Evolutionary conservation across 106 monocot genomes (phyloP).

Genomic region (Platanthera zijinensis): DNA sequence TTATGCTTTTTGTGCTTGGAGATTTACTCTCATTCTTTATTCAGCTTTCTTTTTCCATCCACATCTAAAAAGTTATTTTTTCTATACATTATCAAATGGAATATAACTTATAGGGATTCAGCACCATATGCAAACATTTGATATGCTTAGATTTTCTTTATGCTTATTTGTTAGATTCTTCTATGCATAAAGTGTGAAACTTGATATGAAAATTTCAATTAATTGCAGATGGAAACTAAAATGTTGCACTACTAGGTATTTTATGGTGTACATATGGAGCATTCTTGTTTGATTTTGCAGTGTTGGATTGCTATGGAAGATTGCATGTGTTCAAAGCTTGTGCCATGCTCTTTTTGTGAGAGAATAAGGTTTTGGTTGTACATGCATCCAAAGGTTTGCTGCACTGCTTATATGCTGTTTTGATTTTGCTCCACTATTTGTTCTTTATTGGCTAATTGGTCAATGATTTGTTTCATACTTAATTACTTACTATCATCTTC

Average conservation of each 20-base stretch:
- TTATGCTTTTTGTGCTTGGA: neutral
- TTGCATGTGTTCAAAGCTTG: constrained; percentile 83
- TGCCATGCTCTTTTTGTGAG: constrained; percentile 43
- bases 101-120: neutral
- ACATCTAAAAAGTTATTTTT: neutral
- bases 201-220: neutral
- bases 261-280: constrained; percentile 1
- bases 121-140: neutral
- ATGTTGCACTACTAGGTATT: neutral
- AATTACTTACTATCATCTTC: constrained; percentile 1
- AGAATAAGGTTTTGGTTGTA: constrained; percentile 86
- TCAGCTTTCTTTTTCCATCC: neutral
- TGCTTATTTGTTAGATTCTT: neutral
- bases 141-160: neutral
- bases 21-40: neutral
- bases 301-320: constrained; percentile 97
- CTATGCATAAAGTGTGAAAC: neutral
- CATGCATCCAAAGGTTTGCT: constrained; percentile 94
- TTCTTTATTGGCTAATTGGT: neutral
- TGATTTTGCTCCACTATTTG: constrained; percentile 1
- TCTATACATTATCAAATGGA: neutral
- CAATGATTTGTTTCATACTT: neutral
- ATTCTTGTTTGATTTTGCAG: constrained; percentile 31
- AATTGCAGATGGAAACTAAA: neutral
- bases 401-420: neutral